Conservation (phyloP, 306 rosid species). For the Medicago lupulina region DNA sequence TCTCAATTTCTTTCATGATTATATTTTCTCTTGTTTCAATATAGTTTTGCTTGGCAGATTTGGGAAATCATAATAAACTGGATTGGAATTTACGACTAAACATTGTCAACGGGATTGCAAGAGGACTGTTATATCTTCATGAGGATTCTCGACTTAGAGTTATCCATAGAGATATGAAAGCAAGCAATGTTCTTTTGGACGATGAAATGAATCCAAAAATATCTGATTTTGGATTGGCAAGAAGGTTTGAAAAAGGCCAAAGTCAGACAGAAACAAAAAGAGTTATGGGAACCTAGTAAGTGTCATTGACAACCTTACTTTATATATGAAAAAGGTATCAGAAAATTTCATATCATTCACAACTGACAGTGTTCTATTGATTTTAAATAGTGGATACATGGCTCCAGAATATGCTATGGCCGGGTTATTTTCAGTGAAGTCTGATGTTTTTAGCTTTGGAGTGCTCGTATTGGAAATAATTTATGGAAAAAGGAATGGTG, state of each 20-base stretch:
- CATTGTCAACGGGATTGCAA: background rate
- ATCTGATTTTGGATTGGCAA: too few relatives aligned
- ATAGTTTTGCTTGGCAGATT: background rate
- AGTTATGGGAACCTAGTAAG: too few relatives aligned
- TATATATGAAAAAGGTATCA: too few relatives aligned
- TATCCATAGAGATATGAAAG: background rate
- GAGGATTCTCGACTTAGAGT: conserved; percentile 5
- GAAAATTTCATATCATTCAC: too few relatives aligned
- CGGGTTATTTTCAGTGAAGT: background rate
- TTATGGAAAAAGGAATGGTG: conserved; percentile 3
- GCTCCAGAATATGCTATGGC: background rate
- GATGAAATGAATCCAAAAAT: too few relatives aligned
- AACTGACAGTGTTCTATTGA: too few relatives aligned
- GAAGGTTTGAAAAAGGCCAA: too few relatives aligned
- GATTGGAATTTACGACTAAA: background rate
- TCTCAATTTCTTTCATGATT: background rate
- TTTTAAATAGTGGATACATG: too few relatives aligned
- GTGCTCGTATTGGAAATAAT: background rate
- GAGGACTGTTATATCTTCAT: background rate
- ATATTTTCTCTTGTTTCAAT: background rate
- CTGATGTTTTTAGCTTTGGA: conserved; percentile 1
- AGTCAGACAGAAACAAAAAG: too few relatives aligned
- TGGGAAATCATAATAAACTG: background rate
- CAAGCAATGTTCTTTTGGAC: too few relatives aligned
- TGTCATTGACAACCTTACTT: too few relatives aligned